Evolutionary conservation across 208 protist species (phyloP), one percentile per base, ranked within the genome.

Genomic region (Leishmania braziliensis): DNA sequence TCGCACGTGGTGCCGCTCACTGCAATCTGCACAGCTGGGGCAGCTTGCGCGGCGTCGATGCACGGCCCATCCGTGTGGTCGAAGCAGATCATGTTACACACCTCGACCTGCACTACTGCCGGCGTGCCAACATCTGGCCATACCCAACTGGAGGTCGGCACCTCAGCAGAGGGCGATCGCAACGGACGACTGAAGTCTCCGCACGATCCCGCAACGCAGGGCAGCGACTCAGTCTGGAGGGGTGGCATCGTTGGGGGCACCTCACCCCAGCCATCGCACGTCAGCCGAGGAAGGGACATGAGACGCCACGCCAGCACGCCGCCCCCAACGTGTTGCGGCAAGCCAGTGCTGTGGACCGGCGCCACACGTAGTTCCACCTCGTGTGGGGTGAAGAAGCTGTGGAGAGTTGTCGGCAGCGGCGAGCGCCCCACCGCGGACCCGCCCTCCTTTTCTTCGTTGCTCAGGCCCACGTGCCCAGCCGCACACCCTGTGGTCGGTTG

Each of bases 51-150:
- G n/a, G 69, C 46, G 69, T 53, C 43, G 36, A 14, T 73, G 46
- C 50, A 26, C n/a, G 76, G 76, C 5, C 39, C 63, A 39, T 85
- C 82, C 2, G 77, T 50, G 62, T 20, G 63, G 51, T 75, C 54
- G 43, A 85, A 70, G 76, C 50, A 82, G 12, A 85, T 9, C 4
- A 85, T 46, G 48, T 82, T 5, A 48, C 74, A 79, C 60, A 85
- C 82, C 53, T 73, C 54, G 20, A 82, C 26, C 8, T 71, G 82
- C 9, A 85, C 53, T 23, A 50, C 58, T 6, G 77, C 78, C 6
- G 78, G 46, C 14, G 72, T 78, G 77, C 82, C 82, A 0, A 78
- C 72, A 14, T 85, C 82, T 18, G 82, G 82, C 77, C 62, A 79
- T 62, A 14, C 77, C 82, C 82, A 85, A 66, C 56, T 74, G 43